Base-by-base conservation (phyloP, 2,329 filamentous ascomycete species). In the Sordariomycetes sp. region DNA sequence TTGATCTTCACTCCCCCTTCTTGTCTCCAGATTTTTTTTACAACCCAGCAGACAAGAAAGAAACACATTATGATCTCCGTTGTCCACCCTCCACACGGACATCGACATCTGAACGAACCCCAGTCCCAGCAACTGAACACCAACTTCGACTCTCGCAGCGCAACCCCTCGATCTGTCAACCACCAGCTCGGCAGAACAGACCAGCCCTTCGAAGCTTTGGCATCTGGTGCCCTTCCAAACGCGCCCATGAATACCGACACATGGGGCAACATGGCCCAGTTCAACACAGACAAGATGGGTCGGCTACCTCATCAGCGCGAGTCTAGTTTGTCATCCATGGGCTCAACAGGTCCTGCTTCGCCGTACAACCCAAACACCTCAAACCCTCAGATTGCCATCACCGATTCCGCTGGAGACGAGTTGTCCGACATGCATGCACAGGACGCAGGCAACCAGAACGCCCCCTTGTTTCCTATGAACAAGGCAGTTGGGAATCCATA, bases 261-360 rank as follows among this genome's bases (percentile, higher is more conserved):
- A 11, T 68, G 61, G 62, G 50, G 57, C 35, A 41, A 47, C 16
- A 41, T 51, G 35, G 49, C 51, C 38, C 61, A 62, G 39, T 51
- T 58, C 39, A 58, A 24, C 19, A 57, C 16, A 21, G 33, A 34
- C 9, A 59, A 58, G 46, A 41, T 55, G 25, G 52, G 54, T 36
- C 58, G 62, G 12, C 50, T 63, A 24, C 46, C 61, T 18, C 75
- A 79, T 46, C 64, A 79, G 30, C 68, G 75, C 43, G 73, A 79
- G 42, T 72, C 74, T 3, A 79, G 74, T 6, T 56, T 75, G 24
- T 79, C 75, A 0, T 79, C 75, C 0, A 46, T 78, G 26, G 72
- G 70, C 9, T 79, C 75, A 1, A 64, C 70, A 23, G 72, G 70
- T n/a, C 75, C 75, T 14, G 61, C 67, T 0, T 79, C 75, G 14